These are phyloP conservation scores for Tetrapisispora phaffii DNA, from an alignment of 805 yeast genomes.

Conservation along the genomic window DNA sequence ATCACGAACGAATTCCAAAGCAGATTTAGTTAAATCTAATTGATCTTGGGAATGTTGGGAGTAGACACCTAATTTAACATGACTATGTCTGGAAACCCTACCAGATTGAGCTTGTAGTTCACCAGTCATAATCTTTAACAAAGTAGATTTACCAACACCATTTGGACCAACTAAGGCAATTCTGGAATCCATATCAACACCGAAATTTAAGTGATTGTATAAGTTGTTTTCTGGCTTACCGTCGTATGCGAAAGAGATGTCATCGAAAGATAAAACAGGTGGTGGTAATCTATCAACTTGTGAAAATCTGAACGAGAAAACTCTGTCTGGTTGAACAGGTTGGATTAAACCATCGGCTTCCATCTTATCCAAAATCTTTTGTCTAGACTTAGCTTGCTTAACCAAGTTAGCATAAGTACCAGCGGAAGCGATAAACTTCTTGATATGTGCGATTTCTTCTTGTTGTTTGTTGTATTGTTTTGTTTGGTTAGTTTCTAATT, in stretches of 20 bases:
- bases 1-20: conserved; percentile 94
- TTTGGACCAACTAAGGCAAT: conserved; percentile 97
- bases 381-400: conserved; percentile 97
- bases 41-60: conserved; percentile 99
- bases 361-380: conserved; percentile 98
- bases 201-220: conserved; percentile 85
- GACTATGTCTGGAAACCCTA: conserved; percentile 94
- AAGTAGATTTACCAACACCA: conserved; percentile 97
- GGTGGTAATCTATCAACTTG: conserved; percentile 96
- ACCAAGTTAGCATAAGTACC: conserved; percentile 99
- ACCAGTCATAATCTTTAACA: conserved; percentile 95
- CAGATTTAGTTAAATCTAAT: conserved; percentile 88
- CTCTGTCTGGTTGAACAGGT: conserved; percentile 87
- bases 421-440: conserved; percentile 97
- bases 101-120: conserved; percentile 81
- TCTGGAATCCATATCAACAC: conserved; percentile 99
- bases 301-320: conserved; percentile 88
- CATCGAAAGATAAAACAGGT: conserved; percentile 94
- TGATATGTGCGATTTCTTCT: conserved; percentile 96
- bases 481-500: conserved; percentile 94
- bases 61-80: conserved; percentile 95
- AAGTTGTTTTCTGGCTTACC: conserved; percentile 75
- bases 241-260: conserved; percentile 85
- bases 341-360: conserved; percentile 97
- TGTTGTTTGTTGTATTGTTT: conserved; percentile 95